Conservation (phyloP, 441 rosid genomes). For the Sinapis alba region DNA sequence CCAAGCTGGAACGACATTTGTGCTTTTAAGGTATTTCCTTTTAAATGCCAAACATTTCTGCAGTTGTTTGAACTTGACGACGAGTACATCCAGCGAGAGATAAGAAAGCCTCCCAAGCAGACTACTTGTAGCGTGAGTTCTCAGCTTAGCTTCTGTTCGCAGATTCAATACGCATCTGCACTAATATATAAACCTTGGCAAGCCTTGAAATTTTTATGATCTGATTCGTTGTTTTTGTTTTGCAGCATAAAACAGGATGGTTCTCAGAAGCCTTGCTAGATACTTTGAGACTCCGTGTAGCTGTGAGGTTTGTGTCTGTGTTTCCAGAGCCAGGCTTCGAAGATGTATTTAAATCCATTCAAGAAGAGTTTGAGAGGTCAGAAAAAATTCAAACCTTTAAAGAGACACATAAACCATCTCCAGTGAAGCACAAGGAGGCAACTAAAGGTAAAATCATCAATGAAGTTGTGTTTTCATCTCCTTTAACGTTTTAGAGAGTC, state of each 20-base stretch:
- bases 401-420: conserved; percentile 51
- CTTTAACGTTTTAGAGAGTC: neutral
- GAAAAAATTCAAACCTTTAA: conserved; percentile 56
- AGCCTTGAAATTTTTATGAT: neutral
- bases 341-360: conserved; percentile 66
- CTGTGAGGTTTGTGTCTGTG: conserved; percentile 79
- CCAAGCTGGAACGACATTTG: conserved; percentile 86
- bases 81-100: conserved; percentile 89
- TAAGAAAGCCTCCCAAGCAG: conserved; percentile 75
- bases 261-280: conserved; percentile 72
- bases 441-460: conserved; percentile 49
- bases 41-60: conserved; percentile 71
- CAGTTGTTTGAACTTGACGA: conserved; percentile 89
- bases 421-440: conserved; percentile 51
- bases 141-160: conserved; percentile 17
- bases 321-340: conserved; percentile 76
- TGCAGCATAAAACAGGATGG: conserved; percentile 92
- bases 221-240: conserved; percentile 5
- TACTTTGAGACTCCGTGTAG: conserved; percentile 71
- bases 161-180: neutral
- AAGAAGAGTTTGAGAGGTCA: conserved; percentile 78
- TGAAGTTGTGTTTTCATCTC: conserved; percentile 14
- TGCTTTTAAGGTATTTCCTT: conserved; percentile 78
- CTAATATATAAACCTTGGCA: neutral
- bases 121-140: conserved; percentile 76